Base-by-base conservation (phyloP, 2,329 filamentous ascomycete genomes). In the Cercospora zeae-maydis region DNA sequence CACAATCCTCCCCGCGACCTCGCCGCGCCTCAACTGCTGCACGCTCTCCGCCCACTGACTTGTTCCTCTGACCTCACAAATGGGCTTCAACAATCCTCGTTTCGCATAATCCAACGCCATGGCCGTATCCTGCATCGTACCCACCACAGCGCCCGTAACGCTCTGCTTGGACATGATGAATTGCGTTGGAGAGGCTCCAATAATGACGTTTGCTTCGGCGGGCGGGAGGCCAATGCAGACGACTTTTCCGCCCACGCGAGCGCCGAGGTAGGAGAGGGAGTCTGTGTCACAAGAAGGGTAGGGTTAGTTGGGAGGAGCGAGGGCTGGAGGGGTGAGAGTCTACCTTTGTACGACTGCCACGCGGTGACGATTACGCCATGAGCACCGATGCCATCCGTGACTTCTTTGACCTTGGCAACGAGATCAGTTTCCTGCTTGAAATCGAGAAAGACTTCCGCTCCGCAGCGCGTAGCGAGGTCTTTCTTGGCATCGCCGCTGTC, bases 381-480 rank as follows among this genome's bases (percentile, higher is more conserved):
- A 8, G 76, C 80, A 16, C 80, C 81, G 10, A 80, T 68, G 1
- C 80, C 79, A 63, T 78, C 80, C 1, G 80, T 76, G 11, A 80
- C 72, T 51, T 80, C 73, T 55, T 80, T 75, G 3, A 84, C 78
- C 36, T 77, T 78, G 1, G 72, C 73, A 0, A 75, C 74, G 54
- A 80, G 61, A 58, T 75, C 70, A 36, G 72, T 57, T 37, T 74
- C 72, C 42, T 78, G 74, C 39, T 76, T 78, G 71, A 84, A 85
- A 69, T 85, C 83, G 10, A 86, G 74, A 70, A 84, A 85, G 0
- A 75, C 77, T 62, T 85, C 83, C 0, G 83, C 83, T 2, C 83
- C 83, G 69, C 83, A 78, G 52, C 76, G 73, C 49, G 80, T 57
- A 7, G 78, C 77, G 0, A 84, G 70, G 14, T 77, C 72, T 14